phyloP scores from a whole-genome alignment of 805 yeast genomes.

The Tetrapisispora pingtungensis region DNA sequence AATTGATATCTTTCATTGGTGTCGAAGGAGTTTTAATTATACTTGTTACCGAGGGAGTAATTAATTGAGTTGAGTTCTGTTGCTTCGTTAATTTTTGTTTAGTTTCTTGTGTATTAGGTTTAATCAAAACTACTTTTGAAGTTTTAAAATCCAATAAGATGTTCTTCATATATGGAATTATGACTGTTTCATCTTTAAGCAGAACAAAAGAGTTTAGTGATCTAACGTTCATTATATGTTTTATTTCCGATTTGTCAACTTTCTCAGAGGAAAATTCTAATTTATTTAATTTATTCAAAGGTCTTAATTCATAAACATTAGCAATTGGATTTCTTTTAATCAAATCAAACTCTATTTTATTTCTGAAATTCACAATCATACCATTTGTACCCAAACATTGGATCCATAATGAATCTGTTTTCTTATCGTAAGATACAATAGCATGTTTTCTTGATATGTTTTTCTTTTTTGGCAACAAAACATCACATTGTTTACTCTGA shows the following conservation, averaged over 20 bases:
- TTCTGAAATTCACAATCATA: slow-evolving; percentile 54
- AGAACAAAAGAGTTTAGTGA: slow-evolving; percentile 30
- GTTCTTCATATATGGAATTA: slow-evolving; percentile 53
- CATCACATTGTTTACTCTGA: slow-evolving; percentile 23
- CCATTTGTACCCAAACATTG: slow-evolving; percentile 83
- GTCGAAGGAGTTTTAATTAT: background rate
- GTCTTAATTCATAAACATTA: slow-evolving; percentile 17
- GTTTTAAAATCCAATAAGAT: slow-evolving; percentile 53
- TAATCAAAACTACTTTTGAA: slow-evolving; percentile 28
- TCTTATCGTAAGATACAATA: slow-evolving; percentile 32
- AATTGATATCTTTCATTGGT: background rate
- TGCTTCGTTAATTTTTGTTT: background rate
- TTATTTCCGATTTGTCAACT: slow-evolving; percentile 1
- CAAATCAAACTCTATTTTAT: slow-evolving; percentile 28
- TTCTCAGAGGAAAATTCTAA: background rate
- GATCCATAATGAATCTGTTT: slow-evolving; percentile 37
- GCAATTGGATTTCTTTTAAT: slow-evolving; percentile 11
- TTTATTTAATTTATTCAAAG: slow-evolving; percentile 6
- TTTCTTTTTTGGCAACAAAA: slow-evolving; percentile 24
- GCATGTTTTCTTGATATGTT: slow-evolving; percentile 29
- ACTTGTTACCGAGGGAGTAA: background rate
- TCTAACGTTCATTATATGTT: slow-evolving; percentile 12
- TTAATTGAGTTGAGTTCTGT: background rate
- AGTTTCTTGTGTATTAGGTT: background rate
- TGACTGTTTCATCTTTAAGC: slow-evolving; percentile 50